Conservation (phyloP, 305 asterid species). For the Rubia balearica region DNA sequence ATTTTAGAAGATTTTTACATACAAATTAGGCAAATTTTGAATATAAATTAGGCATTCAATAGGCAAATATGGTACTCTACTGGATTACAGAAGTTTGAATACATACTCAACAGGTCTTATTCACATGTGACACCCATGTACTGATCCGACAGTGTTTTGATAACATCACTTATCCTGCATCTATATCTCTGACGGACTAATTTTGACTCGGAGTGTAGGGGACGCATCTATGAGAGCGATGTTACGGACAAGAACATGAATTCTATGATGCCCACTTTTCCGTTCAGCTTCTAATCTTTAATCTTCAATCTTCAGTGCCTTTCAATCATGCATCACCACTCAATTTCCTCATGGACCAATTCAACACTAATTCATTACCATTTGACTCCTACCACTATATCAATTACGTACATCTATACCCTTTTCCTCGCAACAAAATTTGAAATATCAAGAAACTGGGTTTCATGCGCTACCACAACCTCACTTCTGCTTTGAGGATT, state of each 20-base stretch:
- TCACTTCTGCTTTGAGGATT: too few relatives aligned
- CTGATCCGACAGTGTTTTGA: constrained; percentile 13
- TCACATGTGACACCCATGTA: constrained; percentile 23
- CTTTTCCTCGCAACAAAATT: not conserved
- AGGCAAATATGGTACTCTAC: too few relatives aligned
- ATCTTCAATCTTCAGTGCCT: constrained; percentile 1
- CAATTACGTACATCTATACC: not conserved
- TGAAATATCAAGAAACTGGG: not conserved
- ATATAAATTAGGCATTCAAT: too few relatives aligned
- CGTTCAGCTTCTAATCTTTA: not conserved
- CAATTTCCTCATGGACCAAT: not conserved
- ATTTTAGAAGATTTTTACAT: too few relatives aligned
- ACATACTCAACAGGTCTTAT: not conserved
- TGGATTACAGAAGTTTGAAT: too few relatives aligned
- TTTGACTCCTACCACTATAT: not conserved
- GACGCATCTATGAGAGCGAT: not conserved
- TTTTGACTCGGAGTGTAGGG: not conserved
- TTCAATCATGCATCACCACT: not conserved
- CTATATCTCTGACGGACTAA: not conserved
- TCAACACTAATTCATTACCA: not conserved
- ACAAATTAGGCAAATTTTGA: too few relatives aligned
- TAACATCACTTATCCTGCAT: constrained; percentile 9
- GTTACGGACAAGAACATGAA: constrained; percentile 1
- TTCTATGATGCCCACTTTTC: constrained; percentile 16
- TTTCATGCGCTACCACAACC: not conserved